A percentile compares a stretch with the other conserved stretches of the same genome.
Conservation (phyloP, 352 stramenopile species). For the Thraustotheca clavata region DNA sequence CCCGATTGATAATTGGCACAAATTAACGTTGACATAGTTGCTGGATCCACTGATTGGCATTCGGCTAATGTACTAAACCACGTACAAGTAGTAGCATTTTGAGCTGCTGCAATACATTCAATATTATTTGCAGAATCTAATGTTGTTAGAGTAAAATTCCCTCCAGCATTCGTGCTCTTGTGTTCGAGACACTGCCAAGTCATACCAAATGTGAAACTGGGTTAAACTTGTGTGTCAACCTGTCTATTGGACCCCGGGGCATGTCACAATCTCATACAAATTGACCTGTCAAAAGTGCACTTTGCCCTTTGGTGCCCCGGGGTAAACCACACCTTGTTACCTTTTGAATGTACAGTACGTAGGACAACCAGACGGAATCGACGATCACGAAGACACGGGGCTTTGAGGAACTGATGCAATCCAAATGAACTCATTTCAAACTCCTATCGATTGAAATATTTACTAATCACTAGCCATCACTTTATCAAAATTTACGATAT, state of each 20-base stretch:
- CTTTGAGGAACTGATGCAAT: too few species aligned
- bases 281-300: too few species aligned
- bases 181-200: conserved; percentile 7
- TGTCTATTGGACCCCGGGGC: background rate
- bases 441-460: too few species aligned
- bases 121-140: background rate
- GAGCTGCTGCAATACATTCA: background rate
- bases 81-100: background rate
- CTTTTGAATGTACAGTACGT: too few species aligned
- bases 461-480: too few species aligned
- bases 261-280: background rate
- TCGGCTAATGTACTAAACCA: background rate
- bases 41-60: background rate
- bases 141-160: background rate
- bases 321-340: too few species aligned
- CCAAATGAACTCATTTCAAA: too few species aligned
- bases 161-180: background rate
- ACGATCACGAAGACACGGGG: too few species aligned
- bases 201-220: background rate
- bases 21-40: background rate
- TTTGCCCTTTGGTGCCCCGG: background rate
- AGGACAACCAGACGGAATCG: too few species aligned
- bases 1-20: background rate
- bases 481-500: too few species aligned
- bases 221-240: background rate